Percentiles rank a stretch among this genome's conserved stretches.
Conservation (phyloP, 2,329 filamentous ascomycete species). For the Venturia oleaginea region DNA sequence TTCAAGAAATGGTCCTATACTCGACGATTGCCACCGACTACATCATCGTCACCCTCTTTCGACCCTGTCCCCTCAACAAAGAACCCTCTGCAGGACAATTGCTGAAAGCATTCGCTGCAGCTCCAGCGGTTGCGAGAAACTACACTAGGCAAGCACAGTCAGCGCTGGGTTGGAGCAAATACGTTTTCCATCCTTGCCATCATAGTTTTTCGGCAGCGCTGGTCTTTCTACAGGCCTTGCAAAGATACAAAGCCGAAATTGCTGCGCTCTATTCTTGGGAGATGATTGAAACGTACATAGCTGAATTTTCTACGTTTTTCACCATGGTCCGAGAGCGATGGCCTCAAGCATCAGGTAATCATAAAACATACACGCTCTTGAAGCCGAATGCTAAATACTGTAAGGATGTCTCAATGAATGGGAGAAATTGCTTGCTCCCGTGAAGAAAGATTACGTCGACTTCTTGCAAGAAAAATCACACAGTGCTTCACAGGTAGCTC, state of each 20-base stretch:
- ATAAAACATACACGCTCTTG: not conserved
- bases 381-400: not conserved
- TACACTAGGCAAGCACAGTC: conserved; percentile 27
- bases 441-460: conserved; percentile 27
- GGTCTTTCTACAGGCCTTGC: conserved; percentile 25
- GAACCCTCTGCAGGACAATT: conserved; percentile 23
- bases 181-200: conserved; percentile 29
- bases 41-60: conserved; percentile 24
- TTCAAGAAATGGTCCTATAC: conserved; percentile 28
- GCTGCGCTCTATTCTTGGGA: conserved; percentile 21
- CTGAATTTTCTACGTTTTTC: conserved; percentile 25
- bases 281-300: conserved; percentile 24
- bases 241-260: conserved; percentile 22
- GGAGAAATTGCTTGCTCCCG: conserved; percentile 22
- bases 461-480: conserved; percentile 24
- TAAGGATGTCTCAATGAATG: conserved; percentile 26
- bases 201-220: conserved; percentile 27
- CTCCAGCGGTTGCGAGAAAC: conserved; percentile 26
- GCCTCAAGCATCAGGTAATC: conserved; percentile 21
- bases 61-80: conserved; percentile 22
- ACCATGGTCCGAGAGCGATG: conserved; percentile 27
- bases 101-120: conserved; percentile 22
- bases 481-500: conserved; percentile 16
- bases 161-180: conserved; percentile 28
- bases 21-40: conserved; percentile 26